Evolutionary conservation across 345 rosid species (phyloP), one percentile per base, ranked within the genome.

Genomic region (Pseudoturritis turrita): DNA sequence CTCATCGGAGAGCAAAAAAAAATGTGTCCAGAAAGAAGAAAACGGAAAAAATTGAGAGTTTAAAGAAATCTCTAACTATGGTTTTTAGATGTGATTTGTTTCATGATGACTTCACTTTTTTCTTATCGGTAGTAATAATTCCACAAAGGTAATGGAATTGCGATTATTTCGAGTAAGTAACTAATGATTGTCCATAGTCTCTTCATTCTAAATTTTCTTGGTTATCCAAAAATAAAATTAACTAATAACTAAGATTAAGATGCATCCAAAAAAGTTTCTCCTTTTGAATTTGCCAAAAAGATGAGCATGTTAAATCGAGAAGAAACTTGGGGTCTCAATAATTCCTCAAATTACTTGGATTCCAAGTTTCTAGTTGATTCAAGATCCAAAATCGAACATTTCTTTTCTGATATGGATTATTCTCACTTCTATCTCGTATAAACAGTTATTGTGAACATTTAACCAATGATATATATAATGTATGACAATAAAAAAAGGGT

Each of bases 321-420:
- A 51, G 23, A 29, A 18, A 66, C 14, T 11, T 36, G 10, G 4
- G 7, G 40, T 29, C 28, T 26, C n/a, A 17, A 29, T 31, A 31
- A 37, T 11, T 69, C 21, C 12, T 23, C 7, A 0, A 25, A 25
- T 12, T 39, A 25, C 60, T 41, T 52, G 62, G 19, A 11, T 9
- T 29, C 41, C 44, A 62, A 62, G 62, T 29, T 50, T 52, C 22
- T 41, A 62, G 62, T 71, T 62, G 54, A 62, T 28, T 8, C 36
- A 52, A 12, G 46, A 52, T 71, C 26, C 49, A 28, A 50, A 61
- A 26, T 9, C 39, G 23, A 62, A 5, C 11, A 17, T 62, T 25
- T 39, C 40, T 7, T 37, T 40, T 50, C 47, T 4, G 0, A n/a
- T 35, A 10, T 14, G 46, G 46, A 36, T 36, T 65, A 50, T 15